Evolutionary conservation across 305 asterid species (phyloP).

Genomic region (Solanum hybrid): DNA sequence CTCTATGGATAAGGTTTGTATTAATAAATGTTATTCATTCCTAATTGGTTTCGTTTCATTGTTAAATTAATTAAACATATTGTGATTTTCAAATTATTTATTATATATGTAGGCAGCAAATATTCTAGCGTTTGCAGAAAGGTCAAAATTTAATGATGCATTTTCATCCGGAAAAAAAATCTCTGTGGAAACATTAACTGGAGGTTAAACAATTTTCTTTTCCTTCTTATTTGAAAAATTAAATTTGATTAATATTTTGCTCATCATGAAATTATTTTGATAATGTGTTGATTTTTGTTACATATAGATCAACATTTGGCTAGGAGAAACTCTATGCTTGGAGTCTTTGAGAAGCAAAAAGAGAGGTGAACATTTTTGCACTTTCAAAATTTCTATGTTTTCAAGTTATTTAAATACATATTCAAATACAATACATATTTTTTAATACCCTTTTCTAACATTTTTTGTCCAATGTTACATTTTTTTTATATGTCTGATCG

Average conservation of each 20-base stretch:
- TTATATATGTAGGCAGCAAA: not conserved
- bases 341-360: slow-evolving; percentile 8
- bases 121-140: not conserved
- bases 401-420: not conserved
- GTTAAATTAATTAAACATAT: not conserved
- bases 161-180: not conserved
- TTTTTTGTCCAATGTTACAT: not conserved
- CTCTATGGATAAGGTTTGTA: not conserved
- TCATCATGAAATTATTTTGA: not conserved
- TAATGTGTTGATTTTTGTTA: not conserved
- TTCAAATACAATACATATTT: not conserved
- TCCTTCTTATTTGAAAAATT: not conserved
- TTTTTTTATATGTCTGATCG: not conserved
- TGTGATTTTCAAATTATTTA: not conserved
- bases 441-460: not conserved
- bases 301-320: not conserved
- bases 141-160: not conserved
- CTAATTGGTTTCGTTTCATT: not conserved
- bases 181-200: not conserved
- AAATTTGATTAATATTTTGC: not conserved
- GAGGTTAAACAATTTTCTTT: not conserved
- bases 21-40: not conserved
- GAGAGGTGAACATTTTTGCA: not conserved
- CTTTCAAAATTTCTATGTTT: not conserved
- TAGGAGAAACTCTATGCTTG: not conserved